A percentile compares a stretch with the other conserved stretches of the same genome.
These are phyloP conservation scores for Pestalotiopsis sp. DNA, from an alignment of 2,329 filamentous ascomycete species.

Conservation along the genomic window DNA sequence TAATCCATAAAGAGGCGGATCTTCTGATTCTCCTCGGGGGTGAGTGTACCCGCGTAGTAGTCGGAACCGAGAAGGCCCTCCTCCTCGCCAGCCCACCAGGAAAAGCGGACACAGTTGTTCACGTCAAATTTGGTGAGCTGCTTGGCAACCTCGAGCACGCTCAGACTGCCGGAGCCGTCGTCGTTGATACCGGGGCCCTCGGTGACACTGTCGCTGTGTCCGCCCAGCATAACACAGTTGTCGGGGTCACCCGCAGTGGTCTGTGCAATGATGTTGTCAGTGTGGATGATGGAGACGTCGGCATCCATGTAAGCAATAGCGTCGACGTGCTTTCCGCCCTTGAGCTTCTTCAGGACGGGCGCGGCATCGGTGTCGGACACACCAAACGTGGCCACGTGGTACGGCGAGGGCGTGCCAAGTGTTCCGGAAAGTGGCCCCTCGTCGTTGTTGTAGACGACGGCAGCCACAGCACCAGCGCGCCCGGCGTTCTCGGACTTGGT, in stretches of 20 bases:
- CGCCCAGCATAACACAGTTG: conserved; percentile 68
- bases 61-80: conserved; percentile 67
- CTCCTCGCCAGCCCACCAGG: conserved; percentile 71
- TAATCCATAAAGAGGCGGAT: conserved; percentile 71
- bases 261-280: conserved; percentile 65
- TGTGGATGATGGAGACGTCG: conserved; percentile 54
- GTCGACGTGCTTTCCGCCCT: conserved; percentile 50
- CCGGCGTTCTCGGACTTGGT: conserved; percentile 71
- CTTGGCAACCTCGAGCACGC: conserved; percentile 64
- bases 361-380: conserved; percentile 62
- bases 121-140: conserved; percentile 60
- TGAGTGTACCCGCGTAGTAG: conserved; percentile 60
- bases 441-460: conserved; percentile 76
- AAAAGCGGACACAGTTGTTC: conserved; percentile 68
- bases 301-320: conserved; percentile 64
- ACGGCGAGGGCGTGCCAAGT: conserved; percentile 60
- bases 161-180: conserved; percentile 69
- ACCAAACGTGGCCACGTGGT: conserved; percentile 71
- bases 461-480: conserved; percentile 69
- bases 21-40: conserved; percentile 60
- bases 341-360: conserved; percentile 56
- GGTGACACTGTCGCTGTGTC: conserved; percentile 64
- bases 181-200: conserved; percentile 78
- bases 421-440: conserved; percentile 67
- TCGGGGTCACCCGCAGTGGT: conserved; percentile 59